A percentile compares a stretch with the other conserved stretches of the same genome.
Evolutionary conservation across 1,284 basidiomycete genomes (phyloP).

Genomic region (Melampsora americana): DNA sequence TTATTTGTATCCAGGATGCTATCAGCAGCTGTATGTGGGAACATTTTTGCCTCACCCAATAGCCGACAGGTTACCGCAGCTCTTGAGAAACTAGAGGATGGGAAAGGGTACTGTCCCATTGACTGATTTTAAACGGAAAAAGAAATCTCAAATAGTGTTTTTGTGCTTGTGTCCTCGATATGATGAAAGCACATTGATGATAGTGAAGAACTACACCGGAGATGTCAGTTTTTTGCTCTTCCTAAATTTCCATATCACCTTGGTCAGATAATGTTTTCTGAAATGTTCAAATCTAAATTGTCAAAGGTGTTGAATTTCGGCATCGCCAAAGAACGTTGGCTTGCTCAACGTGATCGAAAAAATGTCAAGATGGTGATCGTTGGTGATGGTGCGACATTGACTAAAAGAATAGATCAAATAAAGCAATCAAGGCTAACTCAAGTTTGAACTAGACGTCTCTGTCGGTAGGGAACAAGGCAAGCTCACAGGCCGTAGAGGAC

Average conservation of each 20-base stretch:
- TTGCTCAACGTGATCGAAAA: conserved; percentile 67
- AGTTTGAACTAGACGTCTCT: conserved; percentile 66
- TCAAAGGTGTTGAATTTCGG: conserved; percentile 87
- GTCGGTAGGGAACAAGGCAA: conserved; percentile 74
- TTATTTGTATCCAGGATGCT: conserved; percentile 61
- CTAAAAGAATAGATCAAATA: conserved; percentile 57
- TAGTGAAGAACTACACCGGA: conserved; percentile 64
- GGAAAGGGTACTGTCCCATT: conserved; percentile 66
- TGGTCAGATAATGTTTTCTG: conserved; percentile 52
- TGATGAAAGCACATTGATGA: conserved; percentile 66
- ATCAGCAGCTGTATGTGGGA: conserved; percentile 78
- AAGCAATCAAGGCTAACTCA: not conserved
- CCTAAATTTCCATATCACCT: not conserved
- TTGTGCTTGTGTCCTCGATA: no score
- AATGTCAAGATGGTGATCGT: conserved; percentile 77
- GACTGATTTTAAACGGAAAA: no score
- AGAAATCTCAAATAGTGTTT: no score
- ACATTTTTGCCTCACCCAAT: conserved; percentile 82
- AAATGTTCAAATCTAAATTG: conserved; percentile 46
- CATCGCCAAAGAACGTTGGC: conserved; percentile 79
- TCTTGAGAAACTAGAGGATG: conserved; percentile 72
- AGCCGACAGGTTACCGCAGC: conserved; percentile 73
- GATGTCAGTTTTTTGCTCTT: conserved; percentile 26
- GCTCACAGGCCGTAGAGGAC: conserved; percentile 72
- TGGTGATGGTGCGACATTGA: conserved; percentile 52